Percentiles rank a stretch among this genome's conserved stretches.
Conservation (phyloP, 345 rosid species). For the Ceriops tagal region DNA sequence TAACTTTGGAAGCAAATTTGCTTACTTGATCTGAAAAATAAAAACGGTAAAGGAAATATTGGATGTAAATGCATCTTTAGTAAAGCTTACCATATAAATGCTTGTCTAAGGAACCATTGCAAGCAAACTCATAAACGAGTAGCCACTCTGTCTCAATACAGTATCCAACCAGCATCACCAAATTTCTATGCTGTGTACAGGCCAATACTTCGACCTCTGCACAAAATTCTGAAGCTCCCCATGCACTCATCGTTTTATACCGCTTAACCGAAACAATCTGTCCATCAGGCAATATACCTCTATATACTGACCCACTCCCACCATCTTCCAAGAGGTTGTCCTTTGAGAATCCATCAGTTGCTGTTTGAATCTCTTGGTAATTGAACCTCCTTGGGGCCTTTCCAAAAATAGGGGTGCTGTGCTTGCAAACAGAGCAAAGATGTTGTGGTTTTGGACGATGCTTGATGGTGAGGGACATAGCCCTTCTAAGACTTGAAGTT, state of each 20-base stretch:
- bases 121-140: conserved; percentile 58
- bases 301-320: conserved; percentile 52
- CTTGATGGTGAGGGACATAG: conserved; percentile 34
- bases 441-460: conserved; percentile 47
- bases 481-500: conserved; percentile 32
- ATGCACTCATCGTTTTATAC: conserved; percentile 42
- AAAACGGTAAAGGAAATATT: not conserved
- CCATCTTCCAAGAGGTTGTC: conserved; percentile 53
- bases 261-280: conserved; percentile 61
- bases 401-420: conserved; percentile 43
- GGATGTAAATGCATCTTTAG: not conserved
- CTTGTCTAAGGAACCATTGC: conserved; percentile 62
- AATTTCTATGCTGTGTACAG: conserved; percentile 64
- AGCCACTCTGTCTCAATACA: conserved; percentile 58
- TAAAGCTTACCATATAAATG: conserved; percentile 49
- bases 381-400: conserved; percentile 50
- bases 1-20: not conserved
- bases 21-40: not conserved
- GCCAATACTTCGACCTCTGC: conserved; percentile 64
- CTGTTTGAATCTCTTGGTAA: conserved; percentile 40
- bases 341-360: conserved; percentile 47
- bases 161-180: conserved; percentile 62
- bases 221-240: conserved; percentile 58
- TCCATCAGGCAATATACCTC: conserved; percentile 51
- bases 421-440: conserved; percentile 59